Percentiles rank a stretch among this genome's conserved stretches.
These are phyloP conservation scores for Colletotrichum spaethianum DNA, from an alignment of 2,329 filamentous ascomycete species.

Conservation along the genomic window DNA sequence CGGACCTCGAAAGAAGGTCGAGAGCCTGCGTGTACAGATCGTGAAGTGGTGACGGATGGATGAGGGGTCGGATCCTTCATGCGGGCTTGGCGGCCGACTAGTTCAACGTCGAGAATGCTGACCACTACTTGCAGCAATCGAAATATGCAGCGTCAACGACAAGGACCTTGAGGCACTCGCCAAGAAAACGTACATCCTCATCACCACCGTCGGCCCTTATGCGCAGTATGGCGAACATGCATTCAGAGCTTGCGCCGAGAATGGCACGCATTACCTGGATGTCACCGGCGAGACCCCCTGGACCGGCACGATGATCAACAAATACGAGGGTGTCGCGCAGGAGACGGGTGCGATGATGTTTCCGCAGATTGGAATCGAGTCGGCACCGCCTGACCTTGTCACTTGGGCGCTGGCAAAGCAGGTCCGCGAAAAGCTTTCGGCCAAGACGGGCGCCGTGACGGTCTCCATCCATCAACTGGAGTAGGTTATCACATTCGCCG, in stretches of 20 bases:
- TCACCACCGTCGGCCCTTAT: slow-evolving; percentile 74
- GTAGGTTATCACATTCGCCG: slow-evolving; percentile 47
- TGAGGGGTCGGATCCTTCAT: slow-evolving; percentile 9
- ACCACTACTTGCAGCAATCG: slow-evolving; percentile 59
- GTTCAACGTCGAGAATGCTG: slow-evolving; percentile 10
- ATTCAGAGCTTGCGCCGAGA: slow-evolving; percentile 73
- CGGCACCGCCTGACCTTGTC: slow-evolving; percentile 72
- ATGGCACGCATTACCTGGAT: slow-evolving; percentile 76
- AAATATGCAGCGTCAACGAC: slow-evolving; percentile 64
- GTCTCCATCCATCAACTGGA: slow-evolving; percentile 62
- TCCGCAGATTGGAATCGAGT: slow-evolving; percentile 74
- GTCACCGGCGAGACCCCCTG: slow-evolving; percentile 73
- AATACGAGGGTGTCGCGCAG: slow-evolving; percentile 69
- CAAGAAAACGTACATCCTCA: slow-evolving; percentile 69
- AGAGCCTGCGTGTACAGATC: background rate
- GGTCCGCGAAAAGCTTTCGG: slow-evolving; percentile 64
- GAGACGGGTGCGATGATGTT: slow-evolving; percentile 71
- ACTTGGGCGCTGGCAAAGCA: slow-evolving; percentile 67
- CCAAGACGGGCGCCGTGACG: slow-evolving; percentile 67
- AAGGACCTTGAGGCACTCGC: slow-evolving; percentile 63
- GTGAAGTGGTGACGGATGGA: background rate
- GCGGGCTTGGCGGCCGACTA: slow-evolving; percentile 8
- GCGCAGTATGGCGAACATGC: slow-evolving; percentile 68
- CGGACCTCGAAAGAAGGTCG: background rate
- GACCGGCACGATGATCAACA: slow-evolving; percentile 71